These are phyloP conservation scores for Metarhizium guizhouense DNA, from an alignment of 2,329 filamentous ascomycete genomes.

Conservation along the genomic window DNA sequence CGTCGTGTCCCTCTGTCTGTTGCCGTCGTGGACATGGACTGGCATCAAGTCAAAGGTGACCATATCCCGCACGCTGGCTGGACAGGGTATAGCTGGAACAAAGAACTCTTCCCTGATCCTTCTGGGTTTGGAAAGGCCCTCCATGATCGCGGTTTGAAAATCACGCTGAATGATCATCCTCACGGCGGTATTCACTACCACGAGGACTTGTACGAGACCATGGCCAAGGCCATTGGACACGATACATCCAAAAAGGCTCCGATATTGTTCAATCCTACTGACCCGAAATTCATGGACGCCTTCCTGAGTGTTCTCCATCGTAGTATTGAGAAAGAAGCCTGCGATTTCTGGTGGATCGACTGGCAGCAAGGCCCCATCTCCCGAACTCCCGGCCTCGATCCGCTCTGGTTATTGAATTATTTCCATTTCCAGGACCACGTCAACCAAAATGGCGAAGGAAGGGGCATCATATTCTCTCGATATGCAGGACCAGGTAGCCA, in stretches of 20 bases:
- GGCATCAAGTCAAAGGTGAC: slow-evolving; percentile 46
- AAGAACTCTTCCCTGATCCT: slow-evolving; percentile 46
- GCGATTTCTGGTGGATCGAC: slow-evolving; percentile 60
- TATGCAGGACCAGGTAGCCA: slow-evolving; percentile 55
- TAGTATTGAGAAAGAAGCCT: slow-evolving; percentile 43
- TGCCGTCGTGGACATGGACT: slow-evolving; percentile 57
- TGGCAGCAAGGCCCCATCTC: slow-evolving; percentile 55
- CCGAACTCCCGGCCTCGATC: slow-evolving; percentile 48
- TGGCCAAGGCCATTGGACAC: slow-evolving; percentile 42
- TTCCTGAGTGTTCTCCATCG: slow-evolving; percentile 49
- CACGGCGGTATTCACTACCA: slow-evolving; percentile 45
- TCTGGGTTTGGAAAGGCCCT: slow-evolving; percentile 40
- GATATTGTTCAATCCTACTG: slow-evolving; percentile 46
- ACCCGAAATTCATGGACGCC: slow-evolving; percentile 44
- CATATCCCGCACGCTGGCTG: slow-evolving; percentile 34
- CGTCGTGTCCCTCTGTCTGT: slow-evolving; percentile 47
- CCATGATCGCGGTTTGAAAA: slow-evolving; percentile 40
- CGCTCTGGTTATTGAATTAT: slow-evolving; percentile 56
- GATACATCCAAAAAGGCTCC: slow-evolving; percentile 40
- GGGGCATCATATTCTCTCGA: slow-evolving; percentile 48
- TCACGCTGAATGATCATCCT: slow-evolving; percentile 53
- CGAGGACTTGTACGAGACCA: slow-evolving; percentile 46
- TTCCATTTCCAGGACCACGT: slow-evolving; percentile 50
- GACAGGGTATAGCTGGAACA: slow-evolving; percentile 6
- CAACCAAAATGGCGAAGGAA: slow-evolving; percentile 22